These are phyloP conservation scores for Suhomyces sp. DNA, from an alignment of 805 yeast genomes.

Conservation along the genomic window DNA sequence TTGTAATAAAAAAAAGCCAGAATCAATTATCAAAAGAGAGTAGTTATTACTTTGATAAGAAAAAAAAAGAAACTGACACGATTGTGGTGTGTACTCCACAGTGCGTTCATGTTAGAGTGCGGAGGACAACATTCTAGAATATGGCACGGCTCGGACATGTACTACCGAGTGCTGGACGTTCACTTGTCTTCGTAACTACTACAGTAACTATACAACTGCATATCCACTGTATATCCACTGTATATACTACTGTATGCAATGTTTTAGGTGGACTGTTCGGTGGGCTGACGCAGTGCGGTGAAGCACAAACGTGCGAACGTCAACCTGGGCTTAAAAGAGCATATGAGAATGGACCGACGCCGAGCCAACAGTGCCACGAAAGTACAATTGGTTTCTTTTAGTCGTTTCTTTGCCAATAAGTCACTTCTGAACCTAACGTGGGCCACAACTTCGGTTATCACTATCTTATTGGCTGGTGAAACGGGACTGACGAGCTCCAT, in stretches of 20 bases:
- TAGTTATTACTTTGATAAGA: not conserved
- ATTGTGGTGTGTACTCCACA: slow-evolving; percentile 2
- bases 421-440: not conserved
- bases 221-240: too few relatives aligned
- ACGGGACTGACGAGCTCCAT: not conserved
- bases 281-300: not conserved
- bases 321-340: not conserved
- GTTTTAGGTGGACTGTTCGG: not conserved
- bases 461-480: not conserved
- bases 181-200: not conserved
- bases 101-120: not conserved
- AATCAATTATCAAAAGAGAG: not conserved
- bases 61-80: not conserved
- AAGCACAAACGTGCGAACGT: not conserved
- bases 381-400: not conserved
- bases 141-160: not conserved
- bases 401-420: not conserved
- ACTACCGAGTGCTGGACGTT: not conserved
- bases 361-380: not conserved
- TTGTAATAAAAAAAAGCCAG: not conserved
- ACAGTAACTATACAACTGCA: not conserved
- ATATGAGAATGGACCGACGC: not conserved
- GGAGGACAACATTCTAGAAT: not conserved
- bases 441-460: not conserved
- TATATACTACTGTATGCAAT: not conserved